Base-by-base conservation (phyloP, 2,329 filamentous ascomycete genomes). In the Penicillium sp. region DNA sequence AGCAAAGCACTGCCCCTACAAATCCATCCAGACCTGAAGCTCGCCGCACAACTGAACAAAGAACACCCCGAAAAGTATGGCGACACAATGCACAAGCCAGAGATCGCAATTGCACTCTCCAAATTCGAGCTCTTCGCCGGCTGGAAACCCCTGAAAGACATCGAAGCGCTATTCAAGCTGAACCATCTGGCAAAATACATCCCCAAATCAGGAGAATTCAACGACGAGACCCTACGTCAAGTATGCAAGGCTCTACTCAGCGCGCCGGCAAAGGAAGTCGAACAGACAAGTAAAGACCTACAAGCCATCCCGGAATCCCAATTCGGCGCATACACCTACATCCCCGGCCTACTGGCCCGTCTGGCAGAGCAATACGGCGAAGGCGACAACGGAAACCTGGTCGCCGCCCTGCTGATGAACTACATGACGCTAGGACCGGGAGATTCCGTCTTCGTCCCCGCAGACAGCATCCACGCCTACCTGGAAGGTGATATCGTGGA, bases 31-130 rank as follows among this genome's bases (percentile, higher is more conserved):
- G 83, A 91, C 74, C 89, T 88, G 66, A 76, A 82, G 0, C 80
- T 91, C 1, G 82, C 89, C 0, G 74, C 79, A 9, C 79, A 85
- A 64, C 79, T 91, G 2, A 87, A 91, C 73, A 69, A 80, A 52
- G 70, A 84, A 61, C 79, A 90, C 52, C 87, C 88, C 0, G 72
- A 83, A 2, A 81, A 84, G 55, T 92, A 89, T 70, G 83, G 82
- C 1, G 88, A 92, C 61, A 76, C 82, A 3, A 92, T 92, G 70
- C 88, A 92, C 77, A 92, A 92, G 73, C 89, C 89, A 1, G 89
- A 92, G 68, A 92, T 92, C 51, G 88, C 89, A 1, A 77, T 92
- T 1, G 88, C 89, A 0, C 74, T 92, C 1, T 80, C 82, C 13
- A 82, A 85, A 22, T 92, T 92, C 64, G 88, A 92, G 70, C 85